Conservation (phyloP, 495 filamentous ascomycete genomes). For the Filosporella fistucella region DNA sequence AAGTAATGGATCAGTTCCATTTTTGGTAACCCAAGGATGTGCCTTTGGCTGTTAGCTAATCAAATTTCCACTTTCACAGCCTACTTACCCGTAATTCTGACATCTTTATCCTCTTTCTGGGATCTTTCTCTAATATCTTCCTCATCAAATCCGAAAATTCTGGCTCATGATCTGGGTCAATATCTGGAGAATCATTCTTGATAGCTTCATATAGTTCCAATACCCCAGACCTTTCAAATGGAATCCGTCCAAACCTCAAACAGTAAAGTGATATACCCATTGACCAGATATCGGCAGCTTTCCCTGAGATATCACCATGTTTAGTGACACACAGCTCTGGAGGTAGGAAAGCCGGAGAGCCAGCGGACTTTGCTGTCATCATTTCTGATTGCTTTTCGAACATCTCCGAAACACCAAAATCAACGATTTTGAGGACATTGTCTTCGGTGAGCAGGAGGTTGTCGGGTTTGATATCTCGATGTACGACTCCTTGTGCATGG, state of each 20-base stretch:
- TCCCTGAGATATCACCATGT: conserved; percentile 85
- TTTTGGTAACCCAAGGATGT: conserved; percentile 91
- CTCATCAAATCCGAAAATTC: conserved; percentile 64
- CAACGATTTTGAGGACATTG: conserved; percentile 91
- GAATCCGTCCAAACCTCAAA: conserved; percentile 79
- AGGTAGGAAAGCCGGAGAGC: conserved; percentile 91
- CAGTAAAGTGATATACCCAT: conserved; percentile 98
- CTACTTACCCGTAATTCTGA: conserved; percentile 64
- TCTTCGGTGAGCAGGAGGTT: conserved; percentile 88
- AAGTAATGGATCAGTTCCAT: conserved; percentile 75
- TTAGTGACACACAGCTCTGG: conserved; percentile 87
- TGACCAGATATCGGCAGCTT: conserved; percentile 94
- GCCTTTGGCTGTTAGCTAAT: conserved; percentile 45
- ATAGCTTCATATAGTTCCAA: conserved; percentile 90
- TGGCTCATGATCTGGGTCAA: conserved; percentile 52
- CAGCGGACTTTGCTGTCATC: conserved; percentile 90
- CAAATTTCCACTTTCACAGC: not conserved
- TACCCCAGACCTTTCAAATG: conserved; percentile 73
- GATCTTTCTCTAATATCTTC: conserved; percentile 71
- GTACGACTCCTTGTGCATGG: conserved; percentile 91
- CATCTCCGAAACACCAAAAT: conserved; percentile 98
- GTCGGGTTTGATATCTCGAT: conserved; percentile 97
- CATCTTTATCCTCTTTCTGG: conserved; percentile 76
- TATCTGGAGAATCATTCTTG: conserved; percentile 49
- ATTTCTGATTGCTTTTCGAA: conserved; percentile 88